A percentile compares a stretch with the other conserved stretches of the same genome.
Conservation (phyloP, 768 basidiomycete species). For the Tulasnella calospora region DNA sequence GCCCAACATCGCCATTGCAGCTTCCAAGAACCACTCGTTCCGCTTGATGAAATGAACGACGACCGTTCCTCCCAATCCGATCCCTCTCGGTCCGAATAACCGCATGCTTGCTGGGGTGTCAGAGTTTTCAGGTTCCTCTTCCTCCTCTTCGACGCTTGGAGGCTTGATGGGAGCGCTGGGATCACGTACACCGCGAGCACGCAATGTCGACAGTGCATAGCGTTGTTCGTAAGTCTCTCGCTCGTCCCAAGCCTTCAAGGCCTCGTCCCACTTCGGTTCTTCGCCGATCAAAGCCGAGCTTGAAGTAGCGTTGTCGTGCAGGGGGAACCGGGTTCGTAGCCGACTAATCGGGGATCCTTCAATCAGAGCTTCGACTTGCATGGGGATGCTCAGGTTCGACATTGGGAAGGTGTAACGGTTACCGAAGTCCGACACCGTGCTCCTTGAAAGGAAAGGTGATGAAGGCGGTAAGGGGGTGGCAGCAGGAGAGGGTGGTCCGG, state of each 20-base stretch:
- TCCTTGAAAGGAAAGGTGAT: conserved; percentile 54
- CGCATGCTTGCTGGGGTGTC: conserved; percentile 31
- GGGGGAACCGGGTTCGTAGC: conserved; percentile 37
- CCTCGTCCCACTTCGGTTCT: conserved; percentile 27
- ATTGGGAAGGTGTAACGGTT: conserved; percentile 66
- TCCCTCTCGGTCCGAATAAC: conserved; percentile 11
- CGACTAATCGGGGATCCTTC: conserved; percentile 85
- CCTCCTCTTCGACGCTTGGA: conserved; percentile 62
- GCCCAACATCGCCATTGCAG: conserved; percentile 76
- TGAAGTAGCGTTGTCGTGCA: conserved; percentile 11
- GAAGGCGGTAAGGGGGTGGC: conserved; percentile 17
- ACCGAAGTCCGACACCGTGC: conserved; percentile 78
- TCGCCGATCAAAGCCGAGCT: neutral
- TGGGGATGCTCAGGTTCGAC: conserved; percentile 54
- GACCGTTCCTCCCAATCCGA: conserved; percentile 75
- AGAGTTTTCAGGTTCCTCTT: conserved; percentile 50
- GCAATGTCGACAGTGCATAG: conserved; percentile 14
- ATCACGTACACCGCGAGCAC: conserved; percentile 26
- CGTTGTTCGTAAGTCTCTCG: conserved; percentile 32
- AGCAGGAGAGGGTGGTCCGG: conserved; percentile 22
- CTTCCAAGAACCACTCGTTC: conserved; percentile 93
- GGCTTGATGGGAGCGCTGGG: conserved; percentile 46
- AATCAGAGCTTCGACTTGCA: conserved; percentile 86
- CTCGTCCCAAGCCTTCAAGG: conserved; percentile 31
- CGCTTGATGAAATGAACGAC: conserved; percentile 98